Conservation (phyloP, 306 rosid species). For the Styphnolobium japonicum region DNA sequence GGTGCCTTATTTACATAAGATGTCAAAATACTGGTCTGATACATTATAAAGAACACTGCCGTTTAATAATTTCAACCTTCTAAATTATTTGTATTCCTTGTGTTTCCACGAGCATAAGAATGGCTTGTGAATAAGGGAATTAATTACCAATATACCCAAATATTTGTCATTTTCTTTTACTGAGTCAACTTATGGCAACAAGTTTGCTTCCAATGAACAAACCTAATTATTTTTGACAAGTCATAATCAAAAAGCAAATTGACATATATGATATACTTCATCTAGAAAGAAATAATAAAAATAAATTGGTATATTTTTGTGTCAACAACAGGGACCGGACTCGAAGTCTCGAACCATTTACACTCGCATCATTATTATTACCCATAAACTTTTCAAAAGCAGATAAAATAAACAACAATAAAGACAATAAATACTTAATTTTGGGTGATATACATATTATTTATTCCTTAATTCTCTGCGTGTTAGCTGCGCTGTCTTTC, state of each 20-base stretch:
- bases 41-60: too few species aligned
- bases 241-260: neutral
- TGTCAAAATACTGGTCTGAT: too few species aligned
- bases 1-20: too few species aligned
- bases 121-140: neutral
- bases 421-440: neutral
- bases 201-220: neutral
- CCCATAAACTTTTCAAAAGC: neutral
- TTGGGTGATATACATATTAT: neutral
- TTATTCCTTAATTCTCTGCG: constrained; percentile 30
- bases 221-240: neutral
- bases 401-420: neutral
- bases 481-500: constrained; percentile 43
- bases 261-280: neutral
- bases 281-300: neutral
- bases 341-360: neutral
- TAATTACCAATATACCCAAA: too few species aligned
- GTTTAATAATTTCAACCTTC: neutral
- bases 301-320: neutral
- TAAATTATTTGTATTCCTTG: neutral
- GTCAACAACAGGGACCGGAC: neutral
- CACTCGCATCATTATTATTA: neutral
- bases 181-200: neutral
- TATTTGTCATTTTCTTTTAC: neutral
- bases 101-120: neutral